These are phyloP conservation scores for Knoxdaviesia capensis DNA, from an alignment of 2,329 filamentous ascomycete species.

Conservation along the genomic window DNA sequence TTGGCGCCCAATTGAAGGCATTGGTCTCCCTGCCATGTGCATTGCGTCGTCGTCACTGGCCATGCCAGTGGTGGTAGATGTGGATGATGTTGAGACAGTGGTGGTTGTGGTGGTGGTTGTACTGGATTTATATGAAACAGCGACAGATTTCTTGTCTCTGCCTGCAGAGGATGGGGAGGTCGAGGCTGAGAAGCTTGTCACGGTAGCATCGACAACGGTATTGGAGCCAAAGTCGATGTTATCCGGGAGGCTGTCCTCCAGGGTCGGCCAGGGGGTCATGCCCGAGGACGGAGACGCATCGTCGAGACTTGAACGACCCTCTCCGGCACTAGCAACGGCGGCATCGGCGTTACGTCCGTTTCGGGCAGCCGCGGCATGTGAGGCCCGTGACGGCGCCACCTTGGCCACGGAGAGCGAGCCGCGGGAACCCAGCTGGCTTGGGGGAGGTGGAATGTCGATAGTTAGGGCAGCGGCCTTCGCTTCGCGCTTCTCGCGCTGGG, in stretches of 20 bases:
- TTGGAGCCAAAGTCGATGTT: background rate
- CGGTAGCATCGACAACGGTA: constrained; percentile 1
- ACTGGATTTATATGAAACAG: constrained; percentile 39
- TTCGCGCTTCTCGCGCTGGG: constrained; percentile 37
- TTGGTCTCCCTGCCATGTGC: constrained; percentile 31
- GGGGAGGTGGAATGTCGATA: constrained; percentile 16
- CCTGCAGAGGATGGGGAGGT: constrained; percentile 19
- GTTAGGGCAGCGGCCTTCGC: constrained; percentile 17
- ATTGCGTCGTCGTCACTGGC: constrained; percentile 49
- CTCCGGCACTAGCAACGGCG: too few species aligned
- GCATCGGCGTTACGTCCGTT: constrained; percentile 5
- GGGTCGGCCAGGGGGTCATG: constrained; percentile 4
- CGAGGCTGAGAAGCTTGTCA: constrained; percentile 5
- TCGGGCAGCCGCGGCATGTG: too few species aligned
- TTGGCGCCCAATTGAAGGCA: constrained; percentile 18
- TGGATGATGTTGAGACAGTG: too few species aligned
- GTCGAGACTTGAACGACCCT: background rate
- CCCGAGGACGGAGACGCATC: background rate
- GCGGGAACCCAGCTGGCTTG: too few species aligned
- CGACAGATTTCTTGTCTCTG: constrained; percentile 5
- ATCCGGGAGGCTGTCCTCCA: constrained; percentile 1
- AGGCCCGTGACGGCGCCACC: too few species aligned
- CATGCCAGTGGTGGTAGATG: too few species aligned
- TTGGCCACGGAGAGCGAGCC: too few species aligned
- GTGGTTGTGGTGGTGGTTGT: constrained; percentile 39